phyloP scores from a whole-genome alignment of 2,329 filamentous ascomycete genomes.

The Leptographium radiaticola region DNA sequence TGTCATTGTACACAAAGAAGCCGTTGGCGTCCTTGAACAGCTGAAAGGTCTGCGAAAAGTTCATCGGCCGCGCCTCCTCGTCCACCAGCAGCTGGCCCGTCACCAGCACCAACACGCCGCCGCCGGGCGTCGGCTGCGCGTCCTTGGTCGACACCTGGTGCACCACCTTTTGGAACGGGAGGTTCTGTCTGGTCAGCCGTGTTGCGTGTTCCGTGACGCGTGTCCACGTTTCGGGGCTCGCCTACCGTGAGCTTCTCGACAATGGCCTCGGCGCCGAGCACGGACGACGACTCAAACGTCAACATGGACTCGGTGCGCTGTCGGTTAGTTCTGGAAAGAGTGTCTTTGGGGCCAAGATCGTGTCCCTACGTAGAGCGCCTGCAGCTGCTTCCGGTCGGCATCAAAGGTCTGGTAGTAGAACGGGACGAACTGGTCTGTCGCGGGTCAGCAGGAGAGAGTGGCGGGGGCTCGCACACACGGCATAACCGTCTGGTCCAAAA shows the following conservation, averaged over 20 bases:
- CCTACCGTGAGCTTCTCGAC: constrained; percentile 70
- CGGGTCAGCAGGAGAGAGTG: background rate
- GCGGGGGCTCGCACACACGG: background rate
- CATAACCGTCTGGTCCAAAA: background rate
- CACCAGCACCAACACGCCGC: constrained; percentile 73
- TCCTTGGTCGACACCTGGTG: constrained; percentile 70
- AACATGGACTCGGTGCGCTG: constrained; percentile 80
- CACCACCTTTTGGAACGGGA: constrained; percentile 71
- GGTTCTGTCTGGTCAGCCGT: constrained; percentile 33
- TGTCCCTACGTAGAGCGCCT: constrained; percentile 59
- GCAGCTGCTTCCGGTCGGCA: constrained; percentile 49
- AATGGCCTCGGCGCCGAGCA: constrained; percentile 53
- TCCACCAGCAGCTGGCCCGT: constrained; percentile 81
- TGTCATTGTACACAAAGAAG: constrained; percentile 86
- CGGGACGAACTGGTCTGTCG: constrained; percentile 67
- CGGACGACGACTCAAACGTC: constrained; percentile 68
- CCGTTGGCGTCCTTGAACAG: constrained; percentile 54
- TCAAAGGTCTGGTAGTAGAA: constrained; percentile 93
- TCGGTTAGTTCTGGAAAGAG: background rate
- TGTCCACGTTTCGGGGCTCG: constrained; percentile 6
- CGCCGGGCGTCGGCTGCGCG: constrained; percentile 61
- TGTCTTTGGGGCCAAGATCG: too few relatives aligned
- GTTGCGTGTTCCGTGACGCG: background rate
- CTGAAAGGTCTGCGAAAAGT: constrained; percentile 83
- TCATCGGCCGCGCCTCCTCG: constrained; percentile 75